Evolutionary conservation across 2,329 filamentous ascomycete genomes (phyloP).

Genomic region (Colletotrichum gloeosporioides): DNA sequence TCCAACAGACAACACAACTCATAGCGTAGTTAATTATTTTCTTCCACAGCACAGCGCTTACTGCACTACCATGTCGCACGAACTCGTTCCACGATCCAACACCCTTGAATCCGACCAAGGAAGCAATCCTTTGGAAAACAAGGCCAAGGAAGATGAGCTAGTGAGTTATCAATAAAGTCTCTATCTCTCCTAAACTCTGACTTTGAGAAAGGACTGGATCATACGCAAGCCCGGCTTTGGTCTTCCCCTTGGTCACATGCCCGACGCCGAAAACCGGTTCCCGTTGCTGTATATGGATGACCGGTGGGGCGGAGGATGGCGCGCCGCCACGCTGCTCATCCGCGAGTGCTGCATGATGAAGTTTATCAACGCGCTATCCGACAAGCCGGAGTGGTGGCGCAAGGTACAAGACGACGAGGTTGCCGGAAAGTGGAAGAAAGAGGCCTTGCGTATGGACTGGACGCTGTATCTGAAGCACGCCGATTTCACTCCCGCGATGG

Average conservation of each 20-base stretch:
- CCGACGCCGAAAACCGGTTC: background rate
- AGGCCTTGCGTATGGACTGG: slow-evolving; percentile 12
- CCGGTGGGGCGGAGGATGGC: background rate
- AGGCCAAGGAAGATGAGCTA: background rate
- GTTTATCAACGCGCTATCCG: slow-evolving; percentile 30
- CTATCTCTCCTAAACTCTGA: background rate
- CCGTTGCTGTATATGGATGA: background rate
- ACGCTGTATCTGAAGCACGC: background rate
- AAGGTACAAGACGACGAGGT: slow-evolving; percentile 28
- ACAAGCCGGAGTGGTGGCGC: slow-evolving; percentile 29
- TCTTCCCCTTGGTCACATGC: background rate
- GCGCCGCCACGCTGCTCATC: background rate
- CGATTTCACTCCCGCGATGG: background rate
- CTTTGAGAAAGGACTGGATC: background rate
- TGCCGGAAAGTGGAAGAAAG: slow-evolving; percentile 21
- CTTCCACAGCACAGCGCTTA: background rate
- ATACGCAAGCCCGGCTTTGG: background rate
- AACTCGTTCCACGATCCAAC: background rate
- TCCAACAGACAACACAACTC: background rate
- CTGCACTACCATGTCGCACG: background rate
- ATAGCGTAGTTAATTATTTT: background rate
- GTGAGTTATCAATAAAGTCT: background rate
- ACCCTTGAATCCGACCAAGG: background rate
- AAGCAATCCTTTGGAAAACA: background rate
- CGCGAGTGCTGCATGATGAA: slow-evolving; percentile 30